phyloP scores from a whole-genome alignment of 1,284 basidiomycete species.

The Heterobasidion occidentale region DNA sequence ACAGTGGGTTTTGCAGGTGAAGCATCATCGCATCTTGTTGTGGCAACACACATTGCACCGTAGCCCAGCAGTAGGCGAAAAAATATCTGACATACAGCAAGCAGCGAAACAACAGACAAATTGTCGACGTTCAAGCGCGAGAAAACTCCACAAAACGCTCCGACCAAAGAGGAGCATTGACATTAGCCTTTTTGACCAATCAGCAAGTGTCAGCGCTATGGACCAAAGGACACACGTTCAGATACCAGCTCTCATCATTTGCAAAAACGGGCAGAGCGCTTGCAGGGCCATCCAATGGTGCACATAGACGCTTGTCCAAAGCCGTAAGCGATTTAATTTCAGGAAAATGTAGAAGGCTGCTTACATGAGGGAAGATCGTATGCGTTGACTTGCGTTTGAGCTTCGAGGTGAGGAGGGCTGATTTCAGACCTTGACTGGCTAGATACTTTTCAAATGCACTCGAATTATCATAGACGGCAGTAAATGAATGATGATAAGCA shows the following conservation, averaged over 20 bases:
- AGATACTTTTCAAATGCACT: conserved; percentile 19
- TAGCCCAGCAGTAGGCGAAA: too few relatives aligned
- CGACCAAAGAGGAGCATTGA: background rate
- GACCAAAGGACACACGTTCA: conserved; percentile 1
- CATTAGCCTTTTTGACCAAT: background rate
- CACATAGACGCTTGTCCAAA: conserved; percentile 1
- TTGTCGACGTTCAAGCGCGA: conserved; percentile 11
- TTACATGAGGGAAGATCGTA: conserved; percentile 12
- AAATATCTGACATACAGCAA: too few relatives aligned
- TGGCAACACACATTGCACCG: too few relatives aligned
- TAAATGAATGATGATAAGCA: background rate
- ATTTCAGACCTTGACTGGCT: conserved; percentile 10
- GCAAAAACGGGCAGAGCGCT: conserved; percentile 1
- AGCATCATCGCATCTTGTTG: too few relatives aligned
- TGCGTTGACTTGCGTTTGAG: conserved; percentile 11
- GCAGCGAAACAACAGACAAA: too few relatives aligned
- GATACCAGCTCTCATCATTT: conserved; percentile 5
- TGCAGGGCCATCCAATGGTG: background rate
- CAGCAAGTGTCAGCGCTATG: background rate
- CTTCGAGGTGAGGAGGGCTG: conserved; percentile 9
- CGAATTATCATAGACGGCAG: conserved; percentile 19
- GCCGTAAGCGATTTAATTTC: background rate
- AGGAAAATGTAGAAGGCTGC: background rate
- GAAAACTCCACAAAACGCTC: background rate
- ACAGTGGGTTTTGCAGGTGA: too few relatives aligned